Percentiles rank a stretch among this genome's conserved stretches.
phyloP scores from a whole-genome alignment of 495 filamentous ascomycete species.

The Beverwykella pulmonaria region DNA sequence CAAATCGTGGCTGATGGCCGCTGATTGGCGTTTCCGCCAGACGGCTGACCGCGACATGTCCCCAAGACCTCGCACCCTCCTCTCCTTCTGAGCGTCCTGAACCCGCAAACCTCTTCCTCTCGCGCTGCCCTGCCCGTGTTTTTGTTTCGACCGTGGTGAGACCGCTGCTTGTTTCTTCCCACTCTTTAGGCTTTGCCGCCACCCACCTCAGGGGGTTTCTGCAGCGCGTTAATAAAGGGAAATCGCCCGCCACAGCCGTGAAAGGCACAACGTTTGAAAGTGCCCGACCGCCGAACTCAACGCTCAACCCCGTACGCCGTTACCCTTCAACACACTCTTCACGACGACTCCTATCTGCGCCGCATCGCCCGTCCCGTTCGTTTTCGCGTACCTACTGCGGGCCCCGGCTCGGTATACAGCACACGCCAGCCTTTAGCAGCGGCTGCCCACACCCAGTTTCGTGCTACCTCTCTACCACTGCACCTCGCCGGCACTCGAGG shows the following conservation, averaged over 20 bases:
- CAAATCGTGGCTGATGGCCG: background rate
- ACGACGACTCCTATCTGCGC: background rate
- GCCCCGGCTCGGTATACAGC: slow-evolving; percentile 10
- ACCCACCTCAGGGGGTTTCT: background rate
- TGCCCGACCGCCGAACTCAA: slow-evolving; percentile 1
- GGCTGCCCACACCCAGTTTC: background rate
- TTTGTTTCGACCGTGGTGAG: slow-evolving; percentile 37
- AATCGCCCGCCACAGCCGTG: slow-evolving; percentile 3
- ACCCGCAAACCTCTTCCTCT: background rate
- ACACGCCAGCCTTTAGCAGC: background rate
- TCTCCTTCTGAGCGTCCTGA: slow-evolving; percentile 11
- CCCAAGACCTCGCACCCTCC: background rate
- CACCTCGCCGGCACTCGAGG: slow-evolving; percentile 9
- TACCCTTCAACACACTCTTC: background rate
- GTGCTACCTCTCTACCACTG: slow-evolving; percentile 8
- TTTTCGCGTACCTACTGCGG: background rate
- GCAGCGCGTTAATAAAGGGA: slow-evolving; percentile 8
- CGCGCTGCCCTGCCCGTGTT: slow-evolving; percentile 4
- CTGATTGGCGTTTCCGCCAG: background rate
- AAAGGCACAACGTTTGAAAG: background rate
- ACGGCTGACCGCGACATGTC: background rate
- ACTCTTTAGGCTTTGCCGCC: slow-evolving; percentile 6
- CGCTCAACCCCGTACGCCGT: background rate
- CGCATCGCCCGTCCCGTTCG: background rate
- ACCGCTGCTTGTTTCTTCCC: slow-evolving; percentile 29